A percentile compares a stretch with the other conserved stretches of the same genome.
phyloP scores from a whole-genome alignment of 139 green algal species.

The Chlorella sp. region DNA sequence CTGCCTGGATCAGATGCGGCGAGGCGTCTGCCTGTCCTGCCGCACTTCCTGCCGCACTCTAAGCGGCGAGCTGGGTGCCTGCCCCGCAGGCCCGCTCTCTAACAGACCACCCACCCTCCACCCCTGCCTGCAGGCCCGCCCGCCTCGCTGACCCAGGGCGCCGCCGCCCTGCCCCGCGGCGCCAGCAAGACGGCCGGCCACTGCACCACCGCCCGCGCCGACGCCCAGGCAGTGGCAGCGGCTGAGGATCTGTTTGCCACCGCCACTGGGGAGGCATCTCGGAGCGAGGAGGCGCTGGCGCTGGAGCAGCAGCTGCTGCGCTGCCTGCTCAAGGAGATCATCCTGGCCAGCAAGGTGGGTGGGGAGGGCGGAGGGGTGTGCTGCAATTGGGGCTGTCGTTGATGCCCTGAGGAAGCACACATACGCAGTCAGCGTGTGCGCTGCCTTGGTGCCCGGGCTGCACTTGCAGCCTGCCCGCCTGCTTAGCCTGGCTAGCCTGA shows the following conservation, averaged over 20 bases:
- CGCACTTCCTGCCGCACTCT: too few relatives aligned
- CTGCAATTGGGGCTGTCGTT: too few relatives aligned
- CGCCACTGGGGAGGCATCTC: background rate
- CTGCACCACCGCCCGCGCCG: conserved; percentile 44
- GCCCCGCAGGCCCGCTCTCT: too few relatives aligned
- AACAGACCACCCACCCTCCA: conserved; percentile 3
- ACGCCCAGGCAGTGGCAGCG: conserved; percentile 53
- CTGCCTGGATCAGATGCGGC: too few relatives aligned
- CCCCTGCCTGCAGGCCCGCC: conserved; percentile 10
- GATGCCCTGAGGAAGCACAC: too few relatives aligned
- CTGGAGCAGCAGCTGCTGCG: conserved; percentile 34
- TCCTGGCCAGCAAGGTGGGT: conserved; percentile 18
- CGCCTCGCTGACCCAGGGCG: conserved; percentile 11
- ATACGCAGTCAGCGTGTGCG: too few relatives aligned
- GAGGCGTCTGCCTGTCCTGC: too few relatives aligned
- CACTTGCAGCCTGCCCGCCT: too few relatives aligned
- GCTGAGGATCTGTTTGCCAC: conserved; percentile 44
- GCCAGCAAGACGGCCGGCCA: conserved; percentile 36
- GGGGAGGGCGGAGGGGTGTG: too few relatives aligned
- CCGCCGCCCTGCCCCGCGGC: conserved; percentile 23
- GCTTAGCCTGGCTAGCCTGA: too few relatives aligned
- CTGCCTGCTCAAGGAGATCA: conserved; percentile 44
- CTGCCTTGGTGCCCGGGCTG: too few relatives aligned
- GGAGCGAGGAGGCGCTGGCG: background rate
- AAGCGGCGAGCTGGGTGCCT: too few relatives aligned